phyloP scores from a whole-genome alignment of 2,329 filamentous ascomycete species.

The Hymenoscyphus fructigenus region DNA sequence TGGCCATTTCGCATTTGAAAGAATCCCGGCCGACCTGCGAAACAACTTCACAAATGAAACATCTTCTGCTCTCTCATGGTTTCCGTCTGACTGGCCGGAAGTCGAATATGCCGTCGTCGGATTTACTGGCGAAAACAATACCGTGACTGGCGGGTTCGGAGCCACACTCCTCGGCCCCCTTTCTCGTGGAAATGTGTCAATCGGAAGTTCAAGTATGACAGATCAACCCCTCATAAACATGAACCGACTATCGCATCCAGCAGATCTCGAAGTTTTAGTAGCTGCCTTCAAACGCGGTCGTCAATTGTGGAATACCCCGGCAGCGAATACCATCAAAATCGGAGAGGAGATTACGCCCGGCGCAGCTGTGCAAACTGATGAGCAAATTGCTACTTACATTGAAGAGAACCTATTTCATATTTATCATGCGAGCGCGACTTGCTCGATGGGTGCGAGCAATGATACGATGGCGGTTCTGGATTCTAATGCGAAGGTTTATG shows the following conservation, averaged over 20 bases:
- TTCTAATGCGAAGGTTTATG: conserved; percentile 55
- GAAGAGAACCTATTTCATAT: conserved; percentile 29
- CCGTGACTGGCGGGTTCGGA: conserved; percentile 37
- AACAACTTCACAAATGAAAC: conserved; percentile 39
- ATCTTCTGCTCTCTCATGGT: conserved; percentile 38
- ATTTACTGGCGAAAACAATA: conserved; percentile 38
- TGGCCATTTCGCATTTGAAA: conserved; percentile 41
- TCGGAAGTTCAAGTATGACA: conserved; percentile 36
- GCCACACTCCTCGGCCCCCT: conserved; percentile 40
- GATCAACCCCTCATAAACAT: conserved; percentile 43
- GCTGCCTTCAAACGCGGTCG: conserved; percentile 45
- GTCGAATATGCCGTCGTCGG: conserved; percentile 37
- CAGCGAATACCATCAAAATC: conserved; percentile 14
- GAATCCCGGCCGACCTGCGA: conserved; percentile 31
- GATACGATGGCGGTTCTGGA: conserved; percentile 58
- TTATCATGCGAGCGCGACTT: conserved; percentile 57
- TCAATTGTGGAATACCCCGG: conserved; percentile 23
- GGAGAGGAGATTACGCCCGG: conserved; percentile 23
- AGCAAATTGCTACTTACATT: conserved; percentile 21
- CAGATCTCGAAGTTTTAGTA: conserved; percentile 46
- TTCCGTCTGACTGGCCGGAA: conserved; percentile 34
- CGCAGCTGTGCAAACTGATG: conserved; percentile 20
- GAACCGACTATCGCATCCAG: conserved; percentile 45
- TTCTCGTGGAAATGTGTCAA: conserved; percentile 46
- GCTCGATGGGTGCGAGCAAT: conserved; percentile 50